Conservation (phyloP, 1,284 basidiomycete genomes). For the Microbotryum violaceum region DNA sequence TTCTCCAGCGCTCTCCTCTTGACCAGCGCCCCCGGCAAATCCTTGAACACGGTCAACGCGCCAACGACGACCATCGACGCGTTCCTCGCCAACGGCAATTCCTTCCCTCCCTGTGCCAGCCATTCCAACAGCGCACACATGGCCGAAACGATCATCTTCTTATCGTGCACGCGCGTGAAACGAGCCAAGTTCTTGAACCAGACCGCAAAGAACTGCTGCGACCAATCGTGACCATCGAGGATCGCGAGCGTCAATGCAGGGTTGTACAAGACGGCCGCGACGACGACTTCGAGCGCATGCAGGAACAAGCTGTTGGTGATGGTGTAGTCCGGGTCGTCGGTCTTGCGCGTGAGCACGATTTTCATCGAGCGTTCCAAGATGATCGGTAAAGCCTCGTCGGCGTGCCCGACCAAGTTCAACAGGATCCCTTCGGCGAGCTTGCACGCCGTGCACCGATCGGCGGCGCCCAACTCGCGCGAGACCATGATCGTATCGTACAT, state of each 20-base stretch:
- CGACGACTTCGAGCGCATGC: slow-evolving; percentile 70
- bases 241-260: slow-evolving; percentile 63
- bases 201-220: slow-evolving; percentile 64
- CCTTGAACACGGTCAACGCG: slow-evolving; percentile 62
- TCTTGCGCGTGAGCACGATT: slow-evolving; percentile 42
- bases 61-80: slow-evolving; percentile 55
- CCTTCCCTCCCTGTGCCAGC: slow-evolving; percentile 41
- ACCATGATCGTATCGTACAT: slow-evolving; percentile 72
- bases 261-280: slow-evolving; percentile 81
- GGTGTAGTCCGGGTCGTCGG: slow-evolving; percentile 41
- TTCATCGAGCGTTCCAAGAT: slow-evolving; percentile 58
- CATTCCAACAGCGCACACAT: slow-evolving; percentile 68
- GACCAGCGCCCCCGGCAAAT: slow-evolving; percentile 62
- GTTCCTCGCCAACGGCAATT: slow-evolving; percentile 13
- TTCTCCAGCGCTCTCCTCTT: slow-evolving; percentile 44
- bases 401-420: slow-evolving; percentile 64
- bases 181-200: slow-evolving; percentile 62
- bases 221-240: slow-evolving; percentile 55
- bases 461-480: slow-evolving; percentile 66
- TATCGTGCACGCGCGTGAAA: slow-evolving; percentile 81
- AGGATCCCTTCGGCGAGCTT: slow-evolving; percentile 77
- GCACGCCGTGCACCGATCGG: slow-evolving; percentile 72
- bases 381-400: slow-evolving; percentile 57
- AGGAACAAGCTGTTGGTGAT: slow-evolving; percentile 61
- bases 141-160: slow-evolving; percentile 70